A percentile compares a stretch with the other conserved stretches of the same genome.
These are phyloP conservation scores for Houttuynia cordata DNA, from an alignment of 164 flowering plant species.

Conservation along the genomic window DNA sequence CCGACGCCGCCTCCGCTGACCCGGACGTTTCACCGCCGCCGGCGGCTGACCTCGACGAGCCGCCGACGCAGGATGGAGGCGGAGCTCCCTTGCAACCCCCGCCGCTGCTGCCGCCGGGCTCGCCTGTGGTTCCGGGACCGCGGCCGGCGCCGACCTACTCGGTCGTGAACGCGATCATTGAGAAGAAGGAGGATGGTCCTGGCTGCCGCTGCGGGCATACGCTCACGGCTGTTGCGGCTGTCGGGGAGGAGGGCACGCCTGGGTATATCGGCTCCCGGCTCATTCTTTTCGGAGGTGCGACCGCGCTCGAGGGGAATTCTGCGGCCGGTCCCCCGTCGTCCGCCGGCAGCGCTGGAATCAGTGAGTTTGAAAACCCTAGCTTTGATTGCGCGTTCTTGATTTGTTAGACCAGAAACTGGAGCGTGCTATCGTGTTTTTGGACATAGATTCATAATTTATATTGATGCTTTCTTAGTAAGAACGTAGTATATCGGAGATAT, in stretches of 20 bases:
- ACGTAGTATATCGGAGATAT: too few species aligned
- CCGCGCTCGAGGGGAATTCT: conserved; percentile 95
- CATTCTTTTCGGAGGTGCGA: conserved; percentile 94
- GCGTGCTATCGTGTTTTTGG: too few species aligned
- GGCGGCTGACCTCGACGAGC: conserved; percentile 8
- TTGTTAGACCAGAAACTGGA: too few species aligned
- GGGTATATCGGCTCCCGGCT: conserved; percentile 87
- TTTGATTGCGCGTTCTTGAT: background rate
- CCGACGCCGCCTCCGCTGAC: conserved; percentile 5
- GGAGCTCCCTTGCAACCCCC: conserved; percentile 8
- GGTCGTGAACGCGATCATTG: conserved; percentile 68
- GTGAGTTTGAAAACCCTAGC: conserved; percentile 31
- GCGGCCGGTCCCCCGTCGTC: conserved; percentile 87
- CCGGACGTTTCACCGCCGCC: conserved; percentile 4
- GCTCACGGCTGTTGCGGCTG: conserved; percentile 85
- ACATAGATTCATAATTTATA: too few species aligned
- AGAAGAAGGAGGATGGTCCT: conserved; percentile 95
- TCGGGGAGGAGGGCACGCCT: conserved; percentile 88
- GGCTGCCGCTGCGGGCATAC: conserved; percentile 99
- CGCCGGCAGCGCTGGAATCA: conserved; percentile 90
- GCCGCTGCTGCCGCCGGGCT: conserved; percentile 12
- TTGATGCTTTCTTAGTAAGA: too few species aligned
- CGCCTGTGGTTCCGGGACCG: conserved; percentile 56
- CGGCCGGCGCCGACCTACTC: conserved; percentile 80
- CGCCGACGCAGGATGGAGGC: background rate